Conservation (phyloP, 768 basidiomycete species). For the Neoboletus magnificus region DNA sequence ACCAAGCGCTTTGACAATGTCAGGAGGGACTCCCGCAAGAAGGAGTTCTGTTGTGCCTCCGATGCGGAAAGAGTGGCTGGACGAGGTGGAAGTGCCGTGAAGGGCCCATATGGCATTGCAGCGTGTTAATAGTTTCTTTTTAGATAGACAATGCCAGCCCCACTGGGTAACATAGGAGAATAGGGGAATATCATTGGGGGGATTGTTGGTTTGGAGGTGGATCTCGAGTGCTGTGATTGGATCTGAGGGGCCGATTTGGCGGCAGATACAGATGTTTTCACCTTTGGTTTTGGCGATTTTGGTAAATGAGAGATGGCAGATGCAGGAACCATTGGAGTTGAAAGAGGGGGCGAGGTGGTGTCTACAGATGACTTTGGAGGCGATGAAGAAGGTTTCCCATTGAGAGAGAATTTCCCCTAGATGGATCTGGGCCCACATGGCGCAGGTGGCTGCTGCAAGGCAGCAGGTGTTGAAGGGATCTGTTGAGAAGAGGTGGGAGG, state of each 20-base stretch:
- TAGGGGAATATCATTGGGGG: not conserved
- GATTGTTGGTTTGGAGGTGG: conserved; percentile 16
- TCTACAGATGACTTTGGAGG: accelerated
- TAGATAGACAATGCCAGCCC: not conserved
- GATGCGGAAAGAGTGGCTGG: no score
- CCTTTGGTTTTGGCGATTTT: conserved; percentile 19
- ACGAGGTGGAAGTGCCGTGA: no score
- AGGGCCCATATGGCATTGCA: no score
- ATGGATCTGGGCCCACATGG: not conserved
- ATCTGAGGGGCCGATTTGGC: conserved; percentile 25
- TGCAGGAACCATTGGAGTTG: not conserved
- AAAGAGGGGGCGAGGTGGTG: not conserved
- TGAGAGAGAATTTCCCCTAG: no score
- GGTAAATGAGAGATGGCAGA: conserved; percentile 9
- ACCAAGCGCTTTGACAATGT: no score
- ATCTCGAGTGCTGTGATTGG: conserved; percentile 1
- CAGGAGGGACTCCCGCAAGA: no score
- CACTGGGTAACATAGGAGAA: not conserved
- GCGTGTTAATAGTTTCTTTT: no score
- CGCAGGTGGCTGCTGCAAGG: not conserved
- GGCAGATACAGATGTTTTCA: conserved; percentile 34
- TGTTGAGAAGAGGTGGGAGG: accelerated
- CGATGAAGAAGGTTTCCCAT: not conserved
- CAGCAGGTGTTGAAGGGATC: not conserved
- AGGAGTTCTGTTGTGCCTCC: no score